Evolutionary conservation across 2,329 filamentous ascomycete species (phyloP), one percentile per base, ranked within the genome.

Genomic region (Aspergillus fructus): DNA sequence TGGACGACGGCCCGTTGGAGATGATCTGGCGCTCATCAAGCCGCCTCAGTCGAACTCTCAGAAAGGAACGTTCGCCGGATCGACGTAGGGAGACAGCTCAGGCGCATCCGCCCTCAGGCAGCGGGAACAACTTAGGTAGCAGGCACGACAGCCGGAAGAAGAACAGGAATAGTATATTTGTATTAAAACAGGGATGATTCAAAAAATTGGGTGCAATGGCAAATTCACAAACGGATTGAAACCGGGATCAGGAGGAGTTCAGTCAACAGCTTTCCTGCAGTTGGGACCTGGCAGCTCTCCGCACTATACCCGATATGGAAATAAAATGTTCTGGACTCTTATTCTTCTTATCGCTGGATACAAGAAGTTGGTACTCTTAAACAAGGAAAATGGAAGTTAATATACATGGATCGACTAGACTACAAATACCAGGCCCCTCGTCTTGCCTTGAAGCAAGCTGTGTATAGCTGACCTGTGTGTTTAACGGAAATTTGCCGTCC

Each of bases 21-120:
- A 55, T 63, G 56, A 63, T 66, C 67, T 58, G 64, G 68, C 63
- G 69, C 66, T 71, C 72, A 75, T 76, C 68, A 75, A 76, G 71
- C 65, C 71, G 69, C 66, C 55, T 55, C 53, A 62, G 54, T 65
- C 51, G 63, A 56, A 61, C 37, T 65, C 61, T 37, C 62, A 63
- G 56, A 60, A 53, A 43, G 60, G 60, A 60, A 52, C 46, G 58
- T 63, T 60, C 34, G 65, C 64, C 59, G 58, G 60, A 64, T 66
- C 55, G 60, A 67, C 68, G 64, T 64, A 66, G 67, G 68, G 66
- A 67, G 66, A 58, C 62, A 64, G 64, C 62, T 68, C 65, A 64
- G 66, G 65, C 70, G 68, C 69, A 72, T 70, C 59, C 52, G 56
- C 58, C 55, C 53, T 47, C 52, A 52, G 57, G 56, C 47, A 54